phyloP scores from a whole-genome alignment of 208 protist genomes.

The Leishmania major region DNA sequence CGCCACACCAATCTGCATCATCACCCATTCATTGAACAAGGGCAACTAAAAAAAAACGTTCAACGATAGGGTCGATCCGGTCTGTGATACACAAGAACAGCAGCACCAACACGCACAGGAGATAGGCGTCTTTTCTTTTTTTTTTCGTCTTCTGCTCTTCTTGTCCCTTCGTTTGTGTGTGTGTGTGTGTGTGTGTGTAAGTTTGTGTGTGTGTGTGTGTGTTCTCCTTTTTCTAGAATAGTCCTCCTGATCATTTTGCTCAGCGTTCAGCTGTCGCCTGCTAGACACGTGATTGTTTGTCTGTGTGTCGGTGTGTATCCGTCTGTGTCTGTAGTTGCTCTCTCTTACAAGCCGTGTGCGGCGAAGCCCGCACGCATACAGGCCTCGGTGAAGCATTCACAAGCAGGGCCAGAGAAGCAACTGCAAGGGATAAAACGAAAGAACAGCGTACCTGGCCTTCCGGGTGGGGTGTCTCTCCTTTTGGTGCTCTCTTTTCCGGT shows the following conservation, averaged over 20 bases:
- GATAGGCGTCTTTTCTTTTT: background rate
- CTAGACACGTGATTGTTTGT: background rate
- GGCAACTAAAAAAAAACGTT: background rate
- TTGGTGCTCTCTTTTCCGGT: background rate
- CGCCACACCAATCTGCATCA: background rate
- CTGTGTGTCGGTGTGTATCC: background rate
- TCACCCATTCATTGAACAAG: background rate
- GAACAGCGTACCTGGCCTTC: background rate
- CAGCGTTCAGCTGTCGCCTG: background rate
- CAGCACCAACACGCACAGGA: background rate
- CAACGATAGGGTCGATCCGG: background rate
- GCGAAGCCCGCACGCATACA: background rate
- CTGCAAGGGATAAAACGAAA: background rate
- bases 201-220: too few relatives aligned
- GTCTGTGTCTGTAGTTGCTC: background rate
- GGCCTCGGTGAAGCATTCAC: background rate
- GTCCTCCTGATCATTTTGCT: background rate
- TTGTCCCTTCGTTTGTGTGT: background rate
- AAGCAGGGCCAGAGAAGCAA: background rate
- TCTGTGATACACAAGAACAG: background rate
- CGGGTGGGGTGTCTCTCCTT: background rate
- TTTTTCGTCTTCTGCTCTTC: background rate
- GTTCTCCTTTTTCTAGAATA: background rate
- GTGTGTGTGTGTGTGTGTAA: background rate
- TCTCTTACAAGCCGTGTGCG: background rate